Evolutionary conservation across 75 land plant genomes (phyloP), one percentile per base, ranked within the genome.

Genomic region (Ceratopteris richardii): DNA sequence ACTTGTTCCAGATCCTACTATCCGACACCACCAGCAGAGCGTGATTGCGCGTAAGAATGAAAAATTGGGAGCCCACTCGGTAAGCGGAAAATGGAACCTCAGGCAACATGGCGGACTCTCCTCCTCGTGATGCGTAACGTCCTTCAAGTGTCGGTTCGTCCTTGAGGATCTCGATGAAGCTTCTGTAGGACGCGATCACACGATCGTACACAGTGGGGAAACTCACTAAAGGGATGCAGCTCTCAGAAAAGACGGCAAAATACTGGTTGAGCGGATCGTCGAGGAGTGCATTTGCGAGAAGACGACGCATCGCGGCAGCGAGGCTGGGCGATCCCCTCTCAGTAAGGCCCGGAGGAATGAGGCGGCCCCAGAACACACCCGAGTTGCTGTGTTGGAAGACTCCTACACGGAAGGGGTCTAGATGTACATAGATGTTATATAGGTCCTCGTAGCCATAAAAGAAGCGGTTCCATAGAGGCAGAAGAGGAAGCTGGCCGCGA

Each of bases 381-480:
- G 40, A 1, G 48, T 16, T 65, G 58, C 42, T 10, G 43, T 16
- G 57, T 2, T 46, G 13, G 50, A 46, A 21, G 50, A 46, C 37
- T 4, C 37, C 37, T 9, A 33, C 37, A 33, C 37, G 37, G 37
- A 33, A 33, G 9, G 88, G 87, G 58, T 66, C 25, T 0, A 78
- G 20, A 28, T 88, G 88, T 0, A 84, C 70, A 56, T 88, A 88
- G 31, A 88, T 69, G 2, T 87, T 79, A 69, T 70, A 88, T 0
- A 73, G 36, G 0, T 74, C 80, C 47, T 73, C 76, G 29, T 84
- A 48, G 19, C 88, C 88, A 2, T 60, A 43, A 61, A 88, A 82
- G 68, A 81, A 88, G 31, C 31, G 68, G 60, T 84, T 86, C 93
- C 93, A 88, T 25, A 84, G 44, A 0, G 88, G 85, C 11, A 75